Percentiles rank a stretch among this genome's conserved stretches.
Conservation (phyloP, 2,329 filamentous ascomycete species). For the Xylariomycetidae sp. region DNA sequence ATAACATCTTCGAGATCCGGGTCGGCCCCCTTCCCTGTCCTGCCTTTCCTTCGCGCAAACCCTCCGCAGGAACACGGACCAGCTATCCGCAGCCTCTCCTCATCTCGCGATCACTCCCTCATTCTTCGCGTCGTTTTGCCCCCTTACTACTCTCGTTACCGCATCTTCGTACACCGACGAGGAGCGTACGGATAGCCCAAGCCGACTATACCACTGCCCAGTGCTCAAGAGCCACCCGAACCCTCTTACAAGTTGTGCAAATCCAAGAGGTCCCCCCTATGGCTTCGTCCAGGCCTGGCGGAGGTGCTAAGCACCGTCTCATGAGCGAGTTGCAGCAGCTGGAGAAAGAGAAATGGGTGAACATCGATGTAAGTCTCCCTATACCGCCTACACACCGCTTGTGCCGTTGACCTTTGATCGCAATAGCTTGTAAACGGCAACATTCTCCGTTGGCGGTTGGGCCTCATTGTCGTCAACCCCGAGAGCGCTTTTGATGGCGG, state of each 20-base stretch:
- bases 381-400: constrained; percentile 3
- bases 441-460: constrained; percentile 81
- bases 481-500: constrained; percentile 89
- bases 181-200: too few species aligned
- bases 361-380: constrained; percentile 63
- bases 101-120: too few species aligned
- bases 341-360: constrained; percentile 86
- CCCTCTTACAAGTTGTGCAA: constrained; percentile 1
- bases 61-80: too few species aligned
- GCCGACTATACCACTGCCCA: not conserved
- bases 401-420: constrained; percentile 8
- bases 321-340: constrained; percentile 84
- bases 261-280: constrained; percentile 11
- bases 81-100: too few species aligned
- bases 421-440: constrained; percentile 69
- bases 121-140: too few species aligned
- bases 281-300: constrained; percentile 22
- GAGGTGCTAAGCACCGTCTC: constrained; percentile 67
- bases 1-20: too few species aligned
- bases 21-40: too few species aligned
- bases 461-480: constrained; percentile 85
- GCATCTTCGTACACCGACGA: too few species aligned
- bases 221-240: too few species aligned
- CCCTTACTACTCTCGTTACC: too few species aligned
- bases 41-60: too few species aligned